Percentiles rank a stretch among this genome's conserved stretches.
phyloP scores from a whole-genome alignment of 108 stramenopile genomes.

The Nannochloropsis gaditana region DNA sequence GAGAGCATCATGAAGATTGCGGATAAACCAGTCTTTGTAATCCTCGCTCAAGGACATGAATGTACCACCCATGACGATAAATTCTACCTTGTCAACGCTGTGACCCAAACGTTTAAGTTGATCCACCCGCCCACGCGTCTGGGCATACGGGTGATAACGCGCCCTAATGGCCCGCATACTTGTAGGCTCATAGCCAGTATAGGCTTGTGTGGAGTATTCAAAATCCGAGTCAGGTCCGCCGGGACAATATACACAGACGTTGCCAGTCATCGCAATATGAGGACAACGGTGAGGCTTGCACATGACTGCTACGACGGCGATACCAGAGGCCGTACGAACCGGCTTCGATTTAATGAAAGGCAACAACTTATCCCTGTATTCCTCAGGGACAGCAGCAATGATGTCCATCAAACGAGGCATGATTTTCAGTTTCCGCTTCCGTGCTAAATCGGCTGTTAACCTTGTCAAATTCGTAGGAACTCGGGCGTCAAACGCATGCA shows the following conservation, averaged over 20 bases:
- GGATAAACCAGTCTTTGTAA: constrained; percentile 89
- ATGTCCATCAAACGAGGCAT: constrained; percentile 83
- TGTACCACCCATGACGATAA: constrained; percentile 52
- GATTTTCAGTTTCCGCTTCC: constrained; percentile 71
- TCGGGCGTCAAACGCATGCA: constrained; percentile 70
- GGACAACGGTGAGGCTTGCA: constrained; percentile 92
- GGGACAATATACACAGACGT: constrained; percentile 93
- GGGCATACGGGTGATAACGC: constrained; percentile 80
- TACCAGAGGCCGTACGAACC: constrained; percentile 82
- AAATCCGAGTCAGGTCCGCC: constrained; percentile 91
- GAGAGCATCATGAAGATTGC: constrained; percentile 86
- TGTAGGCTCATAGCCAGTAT: constrained; percentile 94
- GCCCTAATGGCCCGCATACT: constrained; percentile 88
- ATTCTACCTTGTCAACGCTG: constrained; percentile 48
- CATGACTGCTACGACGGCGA: constrained; percentile 92
- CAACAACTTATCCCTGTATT: constrained; percentile 65
- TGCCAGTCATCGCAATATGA: constrained; percentile 84
- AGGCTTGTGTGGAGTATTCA: constrained; percentile 91
- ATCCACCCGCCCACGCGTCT: constrained; percentile 77
- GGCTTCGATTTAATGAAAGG: constrained; percentile 83
- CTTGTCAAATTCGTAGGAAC: constrained; percentile 72
- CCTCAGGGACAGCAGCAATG: constrained; percentile 71
- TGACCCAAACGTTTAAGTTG: constrained; percentile 67
- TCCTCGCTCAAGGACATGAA: constrained; percentile 73
- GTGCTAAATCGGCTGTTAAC: constrained; percentile 67